These are phyloP conservation scores for Diaporthe citri DNA, from an alignment of 2,329 filamentous ascomycete genomes.

Conservation along the genomic window DNA sequence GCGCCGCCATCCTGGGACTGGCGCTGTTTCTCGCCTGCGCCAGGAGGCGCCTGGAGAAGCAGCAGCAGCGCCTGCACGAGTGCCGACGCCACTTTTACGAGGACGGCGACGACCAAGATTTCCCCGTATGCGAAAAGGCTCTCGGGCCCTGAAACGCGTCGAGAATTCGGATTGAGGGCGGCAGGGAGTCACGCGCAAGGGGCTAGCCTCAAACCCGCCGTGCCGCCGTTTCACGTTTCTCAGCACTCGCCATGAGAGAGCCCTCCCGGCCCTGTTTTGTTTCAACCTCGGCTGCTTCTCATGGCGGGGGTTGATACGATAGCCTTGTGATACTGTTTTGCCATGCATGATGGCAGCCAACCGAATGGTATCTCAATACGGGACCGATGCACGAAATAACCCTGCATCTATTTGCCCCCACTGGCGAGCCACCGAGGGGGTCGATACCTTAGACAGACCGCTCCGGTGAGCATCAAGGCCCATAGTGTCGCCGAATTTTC, in stretches of 20 bases:
- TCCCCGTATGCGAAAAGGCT: not conserved
- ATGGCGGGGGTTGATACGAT: not conserved
- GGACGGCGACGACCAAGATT: not conserved
- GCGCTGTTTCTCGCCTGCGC: not conserved
- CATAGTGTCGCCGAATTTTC: not conserved
- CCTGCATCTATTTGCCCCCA: not conserved
- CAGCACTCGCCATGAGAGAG: not conserved
- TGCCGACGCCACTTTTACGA: not conserved
- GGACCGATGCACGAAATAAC: not conserved
- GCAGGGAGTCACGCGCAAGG: not conserved
- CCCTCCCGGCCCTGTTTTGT: not conserved
- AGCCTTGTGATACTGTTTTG: not conserved
- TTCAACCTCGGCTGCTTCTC: not conserved
- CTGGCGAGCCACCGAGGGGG: not conserved
- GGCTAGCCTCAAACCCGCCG: slow-evolving; percentile 2
- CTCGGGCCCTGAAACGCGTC: slow-evolving; percentile 2
- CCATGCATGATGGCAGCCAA: not conserved
- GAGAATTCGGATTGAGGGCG: not conserved
- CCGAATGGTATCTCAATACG: not conserved
- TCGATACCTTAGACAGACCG: not conserved
- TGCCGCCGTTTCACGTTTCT: slow-evolving; percentile 24
- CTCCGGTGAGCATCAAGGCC: too few relatives aligned
- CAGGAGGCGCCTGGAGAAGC: not conserved
- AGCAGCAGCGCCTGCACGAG: not conserved
- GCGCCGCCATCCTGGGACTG: not conserved